Percentiles rank a stretch among this genome's conserved stretches.
Evolutionary conservation across 768 basidiomycete species (phyloP).

Genomic region (Asterophora lycoperdoides): DNA sequence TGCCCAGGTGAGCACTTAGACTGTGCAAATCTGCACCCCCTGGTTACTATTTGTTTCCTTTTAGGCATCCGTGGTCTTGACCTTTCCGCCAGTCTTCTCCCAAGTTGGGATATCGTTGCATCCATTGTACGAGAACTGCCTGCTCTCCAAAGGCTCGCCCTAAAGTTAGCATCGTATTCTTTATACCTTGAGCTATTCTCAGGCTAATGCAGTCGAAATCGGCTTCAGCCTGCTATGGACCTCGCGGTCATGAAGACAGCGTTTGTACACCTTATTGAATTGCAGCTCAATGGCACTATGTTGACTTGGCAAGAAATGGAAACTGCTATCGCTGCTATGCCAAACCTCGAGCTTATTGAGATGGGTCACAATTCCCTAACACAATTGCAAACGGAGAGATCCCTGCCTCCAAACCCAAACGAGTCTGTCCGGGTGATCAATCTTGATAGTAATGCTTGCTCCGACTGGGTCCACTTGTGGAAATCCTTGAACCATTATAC

Average conservation of each 20-base stretch:
- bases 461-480: slow-evolving; percentile 51
- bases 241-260: slow-evolving; percentile 29
- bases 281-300: slow-evolving; percentile 73
- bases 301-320: slow-evolving; percentile 68
- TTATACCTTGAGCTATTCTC: slow-evolving; percentile 12
- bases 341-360: slow-evolving; percentile 52
- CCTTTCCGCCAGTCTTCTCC: slow-evolving; percentile 70
- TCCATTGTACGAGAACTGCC: slow-evolving; percentile 60
- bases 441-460: slow-evolving; percentile 63
- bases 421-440: slow-evolving; percentile 51
- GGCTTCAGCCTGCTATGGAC: slow-evolving; percentile 44
- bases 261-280: slow-evolving; percentile 52
- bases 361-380: slow-evolving; percentile 65
- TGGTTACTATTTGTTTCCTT: slow-evolving; percentile 10
- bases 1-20: slow-evolving; percentile 60
- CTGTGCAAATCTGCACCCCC: slow-evolving; percentile 2
- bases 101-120: slow-evolving; percentile 67
- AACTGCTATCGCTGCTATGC: slow-evolving; percentile 47
- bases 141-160: slow-evolving; percentile 54
- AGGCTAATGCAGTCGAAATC: slow-evolving; percentile 53
- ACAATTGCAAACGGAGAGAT: slow-evolving; percentile 25
- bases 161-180: slow-evolving; percentile 62
- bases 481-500: slow-evolving; percentile 39
- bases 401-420: slow-evolving; percentile 16
- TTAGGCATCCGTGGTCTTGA: slow-evolving; percentile 77